Base-by-base conservation (phyloP, 805 yeast species). In the Yarrowia phangngaensis region DNA sequence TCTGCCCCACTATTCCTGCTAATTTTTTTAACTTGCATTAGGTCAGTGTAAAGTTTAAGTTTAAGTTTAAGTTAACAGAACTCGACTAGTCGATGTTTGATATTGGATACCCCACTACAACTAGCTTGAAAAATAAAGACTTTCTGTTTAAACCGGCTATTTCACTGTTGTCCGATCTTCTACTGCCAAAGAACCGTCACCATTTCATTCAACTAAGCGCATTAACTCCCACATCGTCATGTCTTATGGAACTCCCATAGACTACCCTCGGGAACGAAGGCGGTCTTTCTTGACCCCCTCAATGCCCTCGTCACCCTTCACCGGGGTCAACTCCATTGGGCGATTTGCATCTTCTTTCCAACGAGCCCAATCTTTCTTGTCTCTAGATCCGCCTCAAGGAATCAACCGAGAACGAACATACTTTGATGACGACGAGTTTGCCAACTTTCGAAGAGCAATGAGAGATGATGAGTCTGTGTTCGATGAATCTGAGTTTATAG, bases 321-420 rank as follows among this genome's bases (percentile, higher is more conserved):
- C 24, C 3, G 45, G 45, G 4, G 45, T 38, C 16, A 83, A 83
- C 64, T 82, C 92, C 1, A 62, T 86, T 31, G 79, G 81, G 51
- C 78, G 84, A 50, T 86, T 86, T 65, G 94, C 94, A 1, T 77
- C 84, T 11, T 85, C 95, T 0, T 78, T 74, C 59, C 75, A 79
- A 29, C 73, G 95, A 61, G 92, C 95, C 1, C 90, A 84, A 61
- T 77, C 87, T 3, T 78, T 83, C 55, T 76, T 72, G 57, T 75
- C 78, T 6, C 70, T 76, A 51, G 80, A 75, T 49, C 66, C 73
- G 1, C 70, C 74, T 24, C 51, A 52, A 27, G 57, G 51, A 2
- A 27, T 58, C 16, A 31, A 46, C 17, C 48, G 60, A 11, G 67
- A 73, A 22, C 67, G 94, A 55, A 80, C 88, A 0, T 84, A 74